Evolutionary conservation across 306 rosid genomes (phyloP).

Genomic region (Sechiopsis laciniata): DNA sequence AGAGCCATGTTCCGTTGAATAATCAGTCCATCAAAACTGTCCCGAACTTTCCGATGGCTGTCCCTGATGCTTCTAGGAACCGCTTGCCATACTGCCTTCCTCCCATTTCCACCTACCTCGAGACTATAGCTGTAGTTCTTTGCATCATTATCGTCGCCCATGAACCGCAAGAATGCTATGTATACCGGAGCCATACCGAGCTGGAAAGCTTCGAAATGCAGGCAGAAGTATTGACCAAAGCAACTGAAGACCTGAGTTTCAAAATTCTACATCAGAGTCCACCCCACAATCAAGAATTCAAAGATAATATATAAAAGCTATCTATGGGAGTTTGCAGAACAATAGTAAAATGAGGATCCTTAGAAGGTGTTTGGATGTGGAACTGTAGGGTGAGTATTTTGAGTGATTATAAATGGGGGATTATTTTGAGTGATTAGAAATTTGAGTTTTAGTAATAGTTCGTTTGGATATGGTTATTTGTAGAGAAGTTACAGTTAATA

Average conservation of each 20-base stretch:
- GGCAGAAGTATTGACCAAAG: constrained; percentile 65
- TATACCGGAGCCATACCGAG: constrained; percentile 37
- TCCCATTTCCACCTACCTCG: constrained; percentile 71
- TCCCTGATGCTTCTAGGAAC: constrained; percentile 88
- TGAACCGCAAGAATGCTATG: constrained; percentile 78
- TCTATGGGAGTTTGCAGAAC: not conserved
- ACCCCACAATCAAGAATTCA: not conserved
- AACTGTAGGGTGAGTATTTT: too few species aligned
- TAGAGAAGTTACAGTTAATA: too few species aligned
- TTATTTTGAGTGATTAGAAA: too few species aligned
- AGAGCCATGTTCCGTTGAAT: constrained; percentile 89
- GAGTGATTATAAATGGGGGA: too few species aligned
- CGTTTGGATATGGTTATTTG: too few species aligned
- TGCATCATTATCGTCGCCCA: constrained; percentile 88
- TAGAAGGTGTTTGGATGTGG: too few species aligned
- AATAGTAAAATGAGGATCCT: not conserved
- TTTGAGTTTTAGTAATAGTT: too few species aligned
- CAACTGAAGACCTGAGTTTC: constrained; percentile 75
- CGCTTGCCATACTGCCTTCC: constrained; percentile 90
- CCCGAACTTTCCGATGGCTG: constrained; percentile 79
- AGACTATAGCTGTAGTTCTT: constrained; percentile 64
- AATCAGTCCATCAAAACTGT: constrained; percentile 84
- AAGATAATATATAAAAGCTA: not conserved
- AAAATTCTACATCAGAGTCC: constrained; percentile 12
- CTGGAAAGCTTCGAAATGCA: constrained; percentile 41